phyloP scores from a whole-genome alignment of 2,329 filamentous ascomycete genomes.

The Zymoseptoria brevis region DNA sequence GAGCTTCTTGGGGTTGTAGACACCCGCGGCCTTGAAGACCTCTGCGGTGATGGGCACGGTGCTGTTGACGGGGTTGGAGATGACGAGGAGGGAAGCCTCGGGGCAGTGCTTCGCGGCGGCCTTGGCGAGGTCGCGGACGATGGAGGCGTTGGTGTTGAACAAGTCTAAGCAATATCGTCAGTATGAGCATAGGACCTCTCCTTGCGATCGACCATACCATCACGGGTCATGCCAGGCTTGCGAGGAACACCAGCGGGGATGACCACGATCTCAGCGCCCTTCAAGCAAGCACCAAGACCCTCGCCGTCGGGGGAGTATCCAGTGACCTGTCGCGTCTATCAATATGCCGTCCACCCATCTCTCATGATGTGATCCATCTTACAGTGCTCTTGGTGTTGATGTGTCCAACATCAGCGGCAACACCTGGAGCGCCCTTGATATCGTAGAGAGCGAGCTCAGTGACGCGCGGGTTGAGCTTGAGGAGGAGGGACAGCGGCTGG shows the following conservation, averaged over 20 bases:
- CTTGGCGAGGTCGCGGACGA: constrained; percentile 97
- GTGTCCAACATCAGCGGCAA: constrained; percentile 95
- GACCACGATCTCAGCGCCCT: constrained; percentile 85
- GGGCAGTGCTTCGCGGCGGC: constrained; percentile 80
- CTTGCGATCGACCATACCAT: constrained; percentile 46
- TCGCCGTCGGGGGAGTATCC: constrained; percentile 70
- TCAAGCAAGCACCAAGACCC: constrained; percentile 67
- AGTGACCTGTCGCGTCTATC: constrained; percentile 52
- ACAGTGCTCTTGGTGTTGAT: constrained; percentile 94
- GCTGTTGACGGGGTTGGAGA: constrained; percentile 98
- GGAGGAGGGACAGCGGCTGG: constrained; percentile 91
- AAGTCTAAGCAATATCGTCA: constrained; percentile 54
- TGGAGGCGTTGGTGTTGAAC: constrained; percentile 99
- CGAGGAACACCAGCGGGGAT: constrained; percentile 97
- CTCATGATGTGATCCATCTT: constrained; percentile 16
- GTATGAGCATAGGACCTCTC: neutral
- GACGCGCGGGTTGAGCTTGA: constrained; percentile 97
- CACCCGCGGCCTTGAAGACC: constrained; percentile 88
- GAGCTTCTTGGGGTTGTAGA: constrained; percentile 98
- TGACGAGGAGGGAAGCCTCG: constrained; percentile 92
- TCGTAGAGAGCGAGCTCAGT: constrained; percentile 94
- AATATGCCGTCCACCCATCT: neutral
- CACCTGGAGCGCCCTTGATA: constrained; percentile 90
- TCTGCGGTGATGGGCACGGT: constrained; percentile 96
- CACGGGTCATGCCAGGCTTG: constrained; percentile 99